Evolutionary conservation across 129 eudicot species (phyloP).

Genomic region (Flaveria linearis): DNA sequence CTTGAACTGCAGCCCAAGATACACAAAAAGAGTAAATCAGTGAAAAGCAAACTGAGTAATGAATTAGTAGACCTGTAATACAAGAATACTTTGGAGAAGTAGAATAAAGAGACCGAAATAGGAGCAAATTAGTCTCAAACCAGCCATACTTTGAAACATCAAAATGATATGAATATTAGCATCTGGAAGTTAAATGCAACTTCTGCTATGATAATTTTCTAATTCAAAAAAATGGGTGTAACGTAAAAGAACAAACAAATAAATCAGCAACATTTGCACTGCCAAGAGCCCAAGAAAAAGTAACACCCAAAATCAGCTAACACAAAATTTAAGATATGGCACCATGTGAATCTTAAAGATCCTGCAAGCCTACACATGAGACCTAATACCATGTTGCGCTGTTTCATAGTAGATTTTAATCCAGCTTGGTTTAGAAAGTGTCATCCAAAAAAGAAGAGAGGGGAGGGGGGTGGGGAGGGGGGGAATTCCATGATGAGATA

Average conservation of each 20-base stretch:
- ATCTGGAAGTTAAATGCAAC: slow-evolving; percentile 1
- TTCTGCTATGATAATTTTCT: slow-evolving; percentile 9
- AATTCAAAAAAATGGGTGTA: neutral
- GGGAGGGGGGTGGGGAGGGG: neutral
- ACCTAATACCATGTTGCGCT: neutral
- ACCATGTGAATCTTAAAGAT: neutral
- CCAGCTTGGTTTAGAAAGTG: neutral
- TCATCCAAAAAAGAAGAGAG: neutral
- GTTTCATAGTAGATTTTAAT: neutral
- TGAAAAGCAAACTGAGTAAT: slow-evolving; percentile 4
- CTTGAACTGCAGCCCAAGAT: slow-evolving; percentile 60
- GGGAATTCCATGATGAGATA: neutral
- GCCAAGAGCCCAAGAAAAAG: neutral
- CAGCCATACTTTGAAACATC: slow-evolving; percentile 14
- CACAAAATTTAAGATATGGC: neutral
- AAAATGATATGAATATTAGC: slow-evolving; percentile 9
- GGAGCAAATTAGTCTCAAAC: slow-evolving; percentile 9
- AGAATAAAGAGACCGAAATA: slow-evolving; percentile 1
- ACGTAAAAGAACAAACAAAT: neutral
- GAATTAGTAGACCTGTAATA: slow-evolving; percentile 13
- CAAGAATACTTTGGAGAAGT: neutral
- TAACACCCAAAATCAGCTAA: slow-evolving; percentile 12
- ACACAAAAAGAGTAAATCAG: slow-evolving; percentile 14
- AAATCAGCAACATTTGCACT: slow-evolving; percentile 15
- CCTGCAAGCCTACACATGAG: neutral